A percentile compares a stretch with the other conserved stretches of the same genome.
Conservation (phyloP, 2,329 filamentous ascomycete genomes). For the Pestalotiopsis sp. region DNA sequence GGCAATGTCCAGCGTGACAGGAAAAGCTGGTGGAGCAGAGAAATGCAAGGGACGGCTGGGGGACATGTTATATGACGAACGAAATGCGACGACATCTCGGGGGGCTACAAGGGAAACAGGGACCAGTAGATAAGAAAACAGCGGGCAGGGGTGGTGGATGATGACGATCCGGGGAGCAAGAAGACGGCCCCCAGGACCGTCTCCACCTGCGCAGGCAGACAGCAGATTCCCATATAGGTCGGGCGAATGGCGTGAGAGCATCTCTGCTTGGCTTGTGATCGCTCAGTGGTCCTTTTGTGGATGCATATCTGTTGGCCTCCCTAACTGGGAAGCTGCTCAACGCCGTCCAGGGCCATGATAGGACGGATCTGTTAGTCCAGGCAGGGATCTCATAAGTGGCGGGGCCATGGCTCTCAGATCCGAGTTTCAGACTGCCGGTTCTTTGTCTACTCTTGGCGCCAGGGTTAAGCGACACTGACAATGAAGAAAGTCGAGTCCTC, state of each 20-base stretch:
- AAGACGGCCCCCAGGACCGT: neutral
- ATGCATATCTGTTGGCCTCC: constrained; percentile 5
- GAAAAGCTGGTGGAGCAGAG: neutral
- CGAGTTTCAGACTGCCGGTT: constrained; percentile 1
- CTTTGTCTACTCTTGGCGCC: neutral
- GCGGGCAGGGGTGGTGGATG: neutral
- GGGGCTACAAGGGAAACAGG: neutral
- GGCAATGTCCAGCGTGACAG: neutral
- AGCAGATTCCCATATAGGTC: neutral
- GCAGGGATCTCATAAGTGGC: neutral
- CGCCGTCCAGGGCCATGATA: neutral
- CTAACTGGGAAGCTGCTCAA: constrained; percentile 10
- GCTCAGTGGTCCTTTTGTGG: neutral
- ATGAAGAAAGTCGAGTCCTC: neutral
- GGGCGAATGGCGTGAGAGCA: neutral
- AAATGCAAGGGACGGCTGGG: constrained; percentile 1
- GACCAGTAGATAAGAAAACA: constrained; percentile 10
- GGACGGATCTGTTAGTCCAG: neutral
- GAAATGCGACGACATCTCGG: neutral
- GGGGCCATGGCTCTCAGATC: neutral
- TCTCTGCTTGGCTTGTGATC: constrained; percentile 4
- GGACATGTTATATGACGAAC: constrained; percentile 2
- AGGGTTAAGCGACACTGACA: neutral
- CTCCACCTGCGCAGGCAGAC: neutral
- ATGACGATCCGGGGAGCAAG: neutral